Percentiles rank a stretch among this genome's conserved stretches.
Evolutionary conservation across 2,329 filamentous ascomycete species (phyloP).

Genomic region (Raffaelea albimanens): DNA sequence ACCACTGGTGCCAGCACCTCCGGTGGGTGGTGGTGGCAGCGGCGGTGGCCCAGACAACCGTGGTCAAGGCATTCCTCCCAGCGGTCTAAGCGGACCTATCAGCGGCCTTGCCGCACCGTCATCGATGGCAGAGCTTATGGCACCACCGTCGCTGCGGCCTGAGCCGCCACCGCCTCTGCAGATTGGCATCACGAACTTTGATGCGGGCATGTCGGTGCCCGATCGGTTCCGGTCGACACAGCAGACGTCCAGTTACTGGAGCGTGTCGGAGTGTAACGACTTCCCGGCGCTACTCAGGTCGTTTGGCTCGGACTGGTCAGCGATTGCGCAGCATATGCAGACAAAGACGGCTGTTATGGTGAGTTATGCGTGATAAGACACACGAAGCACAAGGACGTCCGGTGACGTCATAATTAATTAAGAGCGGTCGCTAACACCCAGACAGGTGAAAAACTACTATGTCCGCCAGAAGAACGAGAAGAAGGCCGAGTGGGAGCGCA

Average conservation of each 20-base stretch:
- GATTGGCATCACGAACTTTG: constrained; percentile 40
- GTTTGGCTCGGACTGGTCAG: constrained; percentile 71
- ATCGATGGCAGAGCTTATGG: constrained; percentile 43
- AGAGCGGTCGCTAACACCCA: no score
- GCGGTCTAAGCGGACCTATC: constrained; percentile 10
- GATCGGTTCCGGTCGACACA: constrained; percentile 36
- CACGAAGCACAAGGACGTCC: neutral
- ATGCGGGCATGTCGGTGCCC: constrained; percentile 31
- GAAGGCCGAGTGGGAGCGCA: constrained; percentile 48
- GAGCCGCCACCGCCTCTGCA: constrained; percentile 40
- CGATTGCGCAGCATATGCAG: constrained; percentile 69
- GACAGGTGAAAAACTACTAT: constrained; percentile 60
- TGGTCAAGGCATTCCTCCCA: neutral
- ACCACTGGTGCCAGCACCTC: constrained; percentile 1
- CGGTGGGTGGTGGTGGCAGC: neutral
- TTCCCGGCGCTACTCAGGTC: constrained; percentile 63
- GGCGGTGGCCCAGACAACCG: neutral
- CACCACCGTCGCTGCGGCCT: constrained; percentile 45
- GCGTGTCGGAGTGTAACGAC: constrained; percentile 69
- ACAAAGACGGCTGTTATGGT: constrained; percentile 85
- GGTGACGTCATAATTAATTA: constrained; percentile 13
- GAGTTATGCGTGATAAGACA: constrained; percentile 25
- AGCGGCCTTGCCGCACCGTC: constrained; percentile 17
- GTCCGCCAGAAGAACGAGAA: constrained; percentile 46
- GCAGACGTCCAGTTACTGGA: constrained; percentile 77